A percentile compares a stretch with the other conserved stretches of the same genome.
Conservation (phyloP, 345 rosid genomes). For the Turnera subulata region DNA sequence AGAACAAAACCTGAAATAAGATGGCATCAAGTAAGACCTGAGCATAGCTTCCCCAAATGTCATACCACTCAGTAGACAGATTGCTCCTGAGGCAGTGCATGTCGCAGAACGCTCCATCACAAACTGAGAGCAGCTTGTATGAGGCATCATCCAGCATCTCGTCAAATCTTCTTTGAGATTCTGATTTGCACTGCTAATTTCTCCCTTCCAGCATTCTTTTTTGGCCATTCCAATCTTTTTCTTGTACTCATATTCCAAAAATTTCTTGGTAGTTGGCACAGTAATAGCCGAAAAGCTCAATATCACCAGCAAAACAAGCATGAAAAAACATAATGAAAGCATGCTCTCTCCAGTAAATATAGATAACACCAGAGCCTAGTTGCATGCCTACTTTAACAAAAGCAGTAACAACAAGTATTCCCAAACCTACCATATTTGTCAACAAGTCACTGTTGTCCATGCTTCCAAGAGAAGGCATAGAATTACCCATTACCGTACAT, state of each 20-base stretch:
- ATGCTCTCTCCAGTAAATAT: constrained; percentile 55
- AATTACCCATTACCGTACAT: constrained; percentile 73
- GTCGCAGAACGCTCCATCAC: constrained; percentile 79
- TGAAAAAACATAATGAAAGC: constrained; percentile 46
- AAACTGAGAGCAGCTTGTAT: constrained; percentile 78
- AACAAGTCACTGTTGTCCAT: constrained; percentile 57
- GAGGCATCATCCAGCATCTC: constrained; percentile 90
- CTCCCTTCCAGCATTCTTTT: constrained; percentile 42
- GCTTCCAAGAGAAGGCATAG: constrained; percentile 81
- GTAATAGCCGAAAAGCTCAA: constrained; percentile 56
- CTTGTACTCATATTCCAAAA: constrained; percentile 53
- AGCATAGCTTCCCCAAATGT: constrained; percentile 63
- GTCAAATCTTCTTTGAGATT: constrained; percentile 51
- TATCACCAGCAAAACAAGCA: constrained; percentile 50
- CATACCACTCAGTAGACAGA: constrained; percentile 56
- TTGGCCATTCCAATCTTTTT: constrained; percentile 50
- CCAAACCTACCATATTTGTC: constrained; percentile 59
- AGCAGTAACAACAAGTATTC: constrained; percentile 63
- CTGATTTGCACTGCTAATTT: constrained; percentile 23
- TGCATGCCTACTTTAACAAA: constrained; percentile 71
- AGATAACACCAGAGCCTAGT: constrained; percentile 72
- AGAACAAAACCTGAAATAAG: constrained; percentile 49
- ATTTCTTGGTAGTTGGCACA: constrained; percentile 49
- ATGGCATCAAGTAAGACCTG: constrained; percentile 50
- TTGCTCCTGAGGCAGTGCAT: constrained; percentile 73